These are phyloP conservation scores for Schwanniomyces vanrijiae DNA, from an alignment of 805 yeast genomes.

Conservation along the genomic window DNA sequence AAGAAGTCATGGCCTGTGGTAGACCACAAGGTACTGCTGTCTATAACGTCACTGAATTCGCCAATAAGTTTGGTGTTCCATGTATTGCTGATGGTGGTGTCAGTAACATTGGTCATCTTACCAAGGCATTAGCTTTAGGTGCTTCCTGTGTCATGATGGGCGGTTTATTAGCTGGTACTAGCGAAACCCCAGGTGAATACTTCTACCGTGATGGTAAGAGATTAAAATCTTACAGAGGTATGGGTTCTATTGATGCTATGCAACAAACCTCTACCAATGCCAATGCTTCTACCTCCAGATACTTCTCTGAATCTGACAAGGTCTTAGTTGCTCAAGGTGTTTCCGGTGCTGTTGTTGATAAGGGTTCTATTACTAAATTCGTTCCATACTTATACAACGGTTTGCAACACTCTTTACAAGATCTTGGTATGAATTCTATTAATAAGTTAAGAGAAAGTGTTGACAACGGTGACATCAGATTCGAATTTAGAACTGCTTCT, in stretches of 20 bases:
- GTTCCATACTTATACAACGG: conserved; percentile 93
- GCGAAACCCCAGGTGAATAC: conserved; percentile 98
- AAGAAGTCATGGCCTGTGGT: conserved; percentile 99
- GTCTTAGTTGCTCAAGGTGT: conserved; percentile 99
- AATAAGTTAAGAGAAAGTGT: conserved; percentile 63
- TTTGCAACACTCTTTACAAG: conserved; percentile 98
- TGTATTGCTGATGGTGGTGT: conserved; percentile 99
- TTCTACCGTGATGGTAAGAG: conserved; percentile 98
- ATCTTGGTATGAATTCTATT: conserved; percentile 81
- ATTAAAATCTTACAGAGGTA: conserved; percentile 96
- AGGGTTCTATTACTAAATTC: conserved; percentile 92
- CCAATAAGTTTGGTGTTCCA: conserved; percentile 95
- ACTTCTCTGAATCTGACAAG: conserved; percentile 92
- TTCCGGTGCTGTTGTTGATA: conserved; percentile 93
- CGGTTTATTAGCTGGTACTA: conserved; percentile 96
- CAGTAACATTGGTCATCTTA: conserved; percentile 96
- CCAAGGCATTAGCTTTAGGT: conserved; percentile 95
- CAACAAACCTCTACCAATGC: conserved; percentile 84
- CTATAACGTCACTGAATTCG: conserved; percentile 88
- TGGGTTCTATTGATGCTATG: conserved; percentile 99
- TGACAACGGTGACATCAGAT: conserved; percentile 72
- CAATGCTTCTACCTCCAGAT: conserved; percentile 97
- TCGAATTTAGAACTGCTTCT: conserved; percentile 97
- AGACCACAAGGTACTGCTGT: conserved; percentile 99
- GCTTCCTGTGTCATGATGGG: conserved; percentile 99